Percentiles rank a stretch among this genome's conserved stretches.
These are phyloP conservation scores for Rhizomucor pusillus DNA, from an alignment of 371 early-diverging fungal genomes.

Conservation along the genomic window DNA sequence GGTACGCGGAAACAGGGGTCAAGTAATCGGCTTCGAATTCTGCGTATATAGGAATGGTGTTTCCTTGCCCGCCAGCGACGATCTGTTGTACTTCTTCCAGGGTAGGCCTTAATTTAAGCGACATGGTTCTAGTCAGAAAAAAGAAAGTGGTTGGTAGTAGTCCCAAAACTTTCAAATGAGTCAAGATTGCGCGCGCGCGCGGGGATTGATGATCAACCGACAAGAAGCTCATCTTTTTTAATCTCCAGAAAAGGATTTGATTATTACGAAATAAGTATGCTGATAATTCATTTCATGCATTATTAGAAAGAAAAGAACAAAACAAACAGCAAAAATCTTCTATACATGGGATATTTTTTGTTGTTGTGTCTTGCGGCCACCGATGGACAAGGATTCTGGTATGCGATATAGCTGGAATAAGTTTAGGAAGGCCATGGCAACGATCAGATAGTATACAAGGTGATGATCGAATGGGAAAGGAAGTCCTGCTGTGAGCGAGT, in stretches of 20 bases:
- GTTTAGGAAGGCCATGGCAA: constrained; percentile 25
- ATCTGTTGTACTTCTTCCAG: constrained; percentile 69
- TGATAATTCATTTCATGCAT: too few species aligned
- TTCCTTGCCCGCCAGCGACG: constrained; percentile 61
- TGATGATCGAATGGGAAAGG: constrained; percentile 63
- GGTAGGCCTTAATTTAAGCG: constrained; percentile 58
- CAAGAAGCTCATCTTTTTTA: too few species aligned
- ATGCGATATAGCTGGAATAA: constrained; percentile 42
- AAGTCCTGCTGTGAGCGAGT: constrained; percentile 55
- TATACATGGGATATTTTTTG: not conserved
- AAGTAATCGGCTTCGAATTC: constrained; percentile 88
- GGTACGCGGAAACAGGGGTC: constrained; percentile 95
- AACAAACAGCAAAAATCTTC: not conserved
- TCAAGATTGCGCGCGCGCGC: too few species aligned
- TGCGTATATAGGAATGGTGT: constrained; percentile 86
- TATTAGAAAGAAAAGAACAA: too few species aligned
- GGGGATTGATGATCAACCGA: too few species aligned
- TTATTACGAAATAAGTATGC: too few species aligned
- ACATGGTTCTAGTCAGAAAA: constrained; percentile 15
- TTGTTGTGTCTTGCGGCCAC: constrained; percentile 5
- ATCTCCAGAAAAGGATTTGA: too few species aligned
- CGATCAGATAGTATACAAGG: constrained; percentile 56
- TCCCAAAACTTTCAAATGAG: too few species aligned
- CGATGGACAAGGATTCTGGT: constrained; percentile 23
- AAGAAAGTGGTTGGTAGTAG: not conserved